A percentile compares a stretch with the other conserved stretches of the same genome.
phyloP scores from a whole-genome alignment of 352 stramenopile genomes.

The Globisporangium nagaii region DNA sequence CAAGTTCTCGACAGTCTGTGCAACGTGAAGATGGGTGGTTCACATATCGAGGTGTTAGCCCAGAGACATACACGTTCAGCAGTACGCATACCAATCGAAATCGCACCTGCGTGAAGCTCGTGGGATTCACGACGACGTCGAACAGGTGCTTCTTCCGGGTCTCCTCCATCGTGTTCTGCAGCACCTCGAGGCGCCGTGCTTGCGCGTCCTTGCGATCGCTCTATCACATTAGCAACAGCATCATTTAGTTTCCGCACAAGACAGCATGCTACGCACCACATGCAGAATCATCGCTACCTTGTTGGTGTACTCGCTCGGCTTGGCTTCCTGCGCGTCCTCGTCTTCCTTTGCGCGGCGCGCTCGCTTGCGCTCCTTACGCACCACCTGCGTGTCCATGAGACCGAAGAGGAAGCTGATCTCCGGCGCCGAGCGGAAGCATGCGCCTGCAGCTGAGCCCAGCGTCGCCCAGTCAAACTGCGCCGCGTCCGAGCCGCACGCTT shows the following conservation, averaged over 20 bases:
- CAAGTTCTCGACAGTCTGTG: constrained; percentile 76
- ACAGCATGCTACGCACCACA: not conserved
- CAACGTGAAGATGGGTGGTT: not conserved
- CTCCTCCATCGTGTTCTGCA: constrained; percentile 53
- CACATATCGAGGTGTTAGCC: not conserved
- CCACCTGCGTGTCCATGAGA: constrained; percentile 70
- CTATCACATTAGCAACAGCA: constrained; percentile 16
- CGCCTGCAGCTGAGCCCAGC: constrained; percentile 48
- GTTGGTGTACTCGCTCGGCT: constrained; percentile 73
- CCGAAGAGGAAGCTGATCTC: constrained; percentile 78
- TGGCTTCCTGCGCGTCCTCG: constrained; percentile 38
- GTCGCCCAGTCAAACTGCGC: constrained; percentile 64
- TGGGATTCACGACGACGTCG: constrained; percentile 62
- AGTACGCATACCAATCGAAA: not conserved
- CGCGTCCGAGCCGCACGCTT: constrained; percentile 37
- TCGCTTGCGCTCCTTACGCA: constrained; percentile 62
- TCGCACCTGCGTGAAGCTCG: constrained; percentile 72
- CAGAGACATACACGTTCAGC: not conserved
- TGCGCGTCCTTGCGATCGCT: constrained; percentile 79
- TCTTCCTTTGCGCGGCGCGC: constrained; percentile 39
- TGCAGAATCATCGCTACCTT: constrained; percentile 29
- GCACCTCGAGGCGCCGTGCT: constrained; percentile 57
- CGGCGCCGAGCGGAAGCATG: constrained; percentile 67
- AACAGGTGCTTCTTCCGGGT: constrained; percentile 44
- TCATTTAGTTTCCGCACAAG: not conserved